phyloP scores from a whole-genome alignment of 768 basidiomycete species.

The Trichaptum fuscoviolaceum region DNA sequence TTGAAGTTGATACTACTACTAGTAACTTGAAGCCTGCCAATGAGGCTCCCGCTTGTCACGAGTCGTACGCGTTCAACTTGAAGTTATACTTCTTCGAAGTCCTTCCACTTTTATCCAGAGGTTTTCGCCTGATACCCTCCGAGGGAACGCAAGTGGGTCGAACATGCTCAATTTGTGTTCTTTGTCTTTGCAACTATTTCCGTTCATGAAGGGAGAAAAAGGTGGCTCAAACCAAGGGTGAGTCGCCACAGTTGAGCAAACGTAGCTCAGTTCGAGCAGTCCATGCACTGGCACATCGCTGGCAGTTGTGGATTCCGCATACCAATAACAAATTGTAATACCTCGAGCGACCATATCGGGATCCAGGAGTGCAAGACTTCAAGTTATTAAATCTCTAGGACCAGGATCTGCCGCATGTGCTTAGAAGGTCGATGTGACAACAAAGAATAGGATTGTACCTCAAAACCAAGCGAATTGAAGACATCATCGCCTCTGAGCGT shows the following conservation, averaged over 20 bases:
- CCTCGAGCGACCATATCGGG: conserved; percentile 43
- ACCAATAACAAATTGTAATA: conserved; percentile 38
- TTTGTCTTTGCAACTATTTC: conserved; percentile 45
- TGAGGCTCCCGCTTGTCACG: too few species aligned
- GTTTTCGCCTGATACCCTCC: too few species aligned
- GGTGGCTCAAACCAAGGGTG: conserved; percentile 9
- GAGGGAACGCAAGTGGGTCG: conserved; percentile 27
- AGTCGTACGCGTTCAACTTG: too few species aligned
- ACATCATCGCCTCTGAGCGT: conserved; percentile 10
- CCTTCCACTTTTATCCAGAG: too few species aligned
- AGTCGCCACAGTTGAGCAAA: conserved; percentile 87
- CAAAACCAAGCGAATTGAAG: conserved; percentile 5
- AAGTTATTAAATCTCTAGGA: conserved; percentile 12
- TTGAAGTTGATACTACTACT: too few species aligned
- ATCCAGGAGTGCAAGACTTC: conserved; percentile 20
- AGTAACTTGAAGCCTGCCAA: too few species aligned
- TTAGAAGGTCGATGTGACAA: conserved; percentile 25
- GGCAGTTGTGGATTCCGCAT: conserved; percentile 47
- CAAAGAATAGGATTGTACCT: conserved; percentile 24
- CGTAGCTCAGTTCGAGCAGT: conserved; percentile 87
- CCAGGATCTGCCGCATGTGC: conserved; percentile 16
- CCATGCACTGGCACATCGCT: conserved; percentile 62
- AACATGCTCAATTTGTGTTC: conserved; percentile 18
- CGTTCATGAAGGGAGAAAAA: background rate
- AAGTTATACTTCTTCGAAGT: too few species aligned